Percentiles rank a stretch among this genome's conserved stretches.
These are phyloP conservation scores for Talaromyces islandicus DNA, from an alignment of 2,329 filamentous ascomycete genomes.

Conservation along the genomic window DNA sequence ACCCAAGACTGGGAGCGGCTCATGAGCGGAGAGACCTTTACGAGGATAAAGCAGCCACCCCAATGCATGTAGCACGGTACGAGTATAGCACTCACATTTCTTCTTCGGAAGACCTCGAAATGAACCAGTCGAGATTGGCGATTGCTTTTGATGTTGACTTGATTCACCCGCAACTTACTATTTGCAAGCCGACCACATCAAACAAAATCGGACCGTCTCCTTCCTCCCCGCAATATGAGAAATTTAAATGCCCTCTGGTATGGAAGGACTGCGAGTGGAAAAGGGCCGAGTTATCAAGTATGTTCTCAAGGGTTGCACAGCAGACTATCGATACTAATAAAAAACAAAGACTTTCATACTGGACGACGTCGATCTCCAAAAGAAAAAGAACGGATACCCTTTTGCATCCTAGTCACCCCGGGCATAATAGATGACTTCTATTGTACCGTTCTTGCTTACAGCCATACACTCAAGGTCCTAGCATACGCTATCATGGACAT, in stretches of 20 bases:
- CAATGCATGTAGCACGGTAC: conserved; percentile 54
- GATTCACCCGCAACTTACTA: conserved; percentile 59
- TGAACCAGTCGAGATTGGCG: conserved; percentile 69
- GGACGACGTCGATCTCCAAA: background rate
- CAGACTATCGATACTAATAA: background rate
- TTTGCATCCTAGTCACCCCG: conserved; percentile 74
- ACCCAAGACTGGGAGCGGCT: conserved; percentile 41
- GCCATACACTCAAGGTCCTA: conserved; percentile 63
- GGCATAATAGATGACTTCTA: conserved; percentile 93
- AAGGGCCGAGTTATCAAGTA: conserved; percentile 20
- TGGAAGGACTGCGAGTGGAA: conserved; percentile 37
- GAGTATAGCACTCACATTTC: conserved; percentile 38
- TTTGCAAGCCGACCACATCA: conserved; percentile 25
- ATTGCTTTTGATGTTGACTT: conserved; percentile 75
- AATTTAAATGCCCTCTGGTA: conserved; percentile 23
- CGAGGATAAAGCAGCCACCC: conserved; percentile 68
- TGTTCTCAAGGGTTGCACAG: conserved; percentile 17
- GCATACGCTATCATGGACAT: conserved; percentile 75
- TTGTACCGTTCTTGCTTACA: conserved; percentile 86
- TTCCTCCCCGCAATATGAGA: conserved; percentile 22
- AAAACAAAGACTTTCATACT: background rate
- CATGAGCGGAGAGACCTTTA: conserved; percentile 60
- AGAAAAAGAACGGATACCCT: conserved; percentile 50
- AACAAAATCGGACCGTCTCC: conserved; percentile 19
- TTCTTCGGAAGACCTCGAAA: conserved; percentile 57